Base-by-base conservation (phyloP, 1,284 basidiomycete genomes). In the Austropuccinia psidii region DNA sequence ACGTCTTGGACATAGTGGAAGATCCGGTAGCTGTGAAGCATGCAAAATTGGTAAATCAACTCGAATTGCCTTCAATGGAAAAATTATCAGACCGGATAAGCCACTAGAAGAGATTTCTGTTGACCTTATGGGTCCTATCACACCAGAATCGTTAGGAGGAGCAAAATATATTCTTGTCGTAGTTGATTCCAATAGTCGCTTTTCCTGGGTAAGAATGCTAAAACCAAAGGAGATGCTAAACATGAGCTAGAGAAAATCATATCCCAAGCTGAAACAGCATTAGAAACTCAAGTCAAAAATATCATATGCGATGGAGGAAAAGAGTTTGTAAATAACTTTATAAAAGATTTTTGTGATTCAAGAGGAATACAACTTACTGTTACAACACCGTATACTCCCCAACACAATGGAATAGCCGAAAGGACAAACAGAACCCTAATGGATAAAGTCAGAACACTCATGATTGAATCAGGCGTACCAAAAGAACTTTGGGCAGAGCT, bases 331-430 rank as follows among this genome's bases (percentile, higher is more conserved):
- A 65, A 50, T 65, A 27, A 50, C 29, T 21, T 49, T 9, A 43
- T 65, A 17, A 35, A 65, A 15, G 29, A n/a, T n/a, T 65, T 41
- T 41, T 17, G 27, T 6, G n/a, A 24, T 15, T 4, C 27, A 27
- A 65, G 37, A 65, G 62, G 62, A 37, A 65, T 50, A 19, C 9
- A n/a, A 31, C 43, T 27, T 19, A 27, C 35, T 24, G 62, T 65
- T 17, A 65, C n/a, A 24, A 65, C 45, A 27, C 41, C 41, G n/a
- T 31, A 65, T 21, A 49, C 62, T 19, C 62, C 62, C 24, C 62
- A 65, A 29, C 27, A 65, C 31, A 65, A 65, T 50, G 62, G 62
- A 6, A 50, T 29, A 33, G n/a, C 62, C n/a, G 45, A 65, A 35
- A 27, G 62, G n/a, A 65, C 33, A 17, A 65, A 65, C 29, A 43